Conservation (phyloP, 2,329 filamentous ascomycete genomes). For the Epichloe coenophiala region DNA sequence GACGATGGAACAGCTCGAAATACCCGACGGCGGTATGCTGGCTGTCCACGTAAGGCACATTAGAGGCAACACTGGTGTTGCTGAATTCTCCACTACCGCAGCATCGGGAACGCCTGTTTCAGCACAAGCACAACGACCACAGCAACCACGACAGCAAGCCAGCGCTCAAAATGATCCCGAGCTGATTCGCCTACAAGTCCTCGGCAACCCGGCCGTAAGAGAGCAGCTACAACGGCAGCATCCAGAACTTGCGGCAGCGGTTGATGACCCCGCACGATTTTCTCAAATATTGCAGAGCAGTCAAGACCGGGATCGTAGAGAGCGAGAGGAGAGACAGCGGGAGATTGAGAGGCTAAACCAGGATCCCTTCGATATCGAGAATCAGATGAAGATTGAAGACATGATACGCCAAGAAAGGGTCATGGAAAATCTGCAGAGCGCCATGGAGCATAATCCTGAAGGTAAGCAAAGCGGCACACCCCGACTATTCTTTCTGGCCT, state of each 20-base stretch:
- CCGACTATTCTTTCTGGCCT: background rate
- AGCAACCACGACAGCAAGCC: slow-evolving; percentile 20
- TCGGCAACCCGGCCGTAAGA: slow-evolving; percentile 63
- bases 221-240: slow-evolving; percentile 57
- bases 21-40: slow-evolving; percentile 85
- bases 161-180: slow-evolving; percentile 53
- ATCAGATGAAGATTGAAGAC: slow-evolving; percentile 86
- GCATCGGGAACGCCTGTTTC: slow-evolving; percentile 21
- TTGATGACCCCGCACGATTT: slow-evolving; percentile 67
- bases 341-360: slow-evolving; percentile 79
- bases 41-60: slow-evolving; percentile 64
- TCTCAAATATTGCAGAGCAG: slow-evolving; percentile 56
- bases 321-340: slow-evolving; percentile 64
- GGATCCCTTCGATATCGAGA: slow-evolving; percentile 87
- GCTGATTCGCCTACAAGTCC: slow-evolving; percentile 65
- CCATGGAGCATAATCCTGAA: slow-evolving; percentile 95
- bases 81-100: slow-evolving; percentile 13
- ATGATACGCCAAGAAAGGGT: slow-evolving; percentile 92
- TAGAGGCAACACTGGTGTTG: slow-evolving; percentile 27
- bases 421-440: slow-evolving; percentile 89
- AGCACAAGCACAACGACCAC: slow-evolving; percentile 14
- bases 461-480: slow-evolving; percentile 37
- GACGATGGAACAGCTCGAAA: slow-evolving; percentile 68
- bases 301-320: slow-evolving; percentile 55
- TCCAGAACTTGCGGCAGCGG: slow-evolving; percentile 62